These are phyloP conservation scores for Claviceps sorghi DNA, from an alignment of 2,329 filamentous ascomycete species.

Conservation along the genomic window DNA sequence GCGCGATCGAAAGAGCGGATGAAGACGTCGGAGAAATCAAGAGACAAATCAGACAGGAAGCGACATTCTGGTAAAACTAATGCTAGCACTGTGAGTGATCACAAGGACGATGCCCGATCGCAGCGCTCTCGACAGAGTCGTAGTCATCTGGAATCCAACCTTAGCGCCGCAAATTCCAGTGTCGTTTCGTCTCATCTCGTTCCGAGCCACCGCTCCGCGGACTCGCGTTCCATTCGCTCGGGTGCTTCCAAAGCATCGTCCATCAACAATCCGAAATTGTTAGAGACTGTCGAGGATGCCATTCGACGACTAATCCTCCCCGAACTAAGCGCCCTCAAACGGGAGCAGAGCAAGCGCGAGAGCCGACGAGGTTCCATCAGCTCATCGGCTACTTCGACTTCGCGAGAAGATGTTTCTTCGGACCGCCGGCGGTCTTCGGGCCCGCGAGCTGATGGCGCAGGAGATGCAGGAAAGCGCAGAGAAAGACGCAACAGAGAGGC, in stretches of 20 bases:
- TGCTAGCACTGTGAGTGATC: slow-evolving; percentile 32
- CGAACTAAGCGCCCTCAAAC: slow-evolving; percentile 79
- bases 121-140: slow-evolving; percentile 36
- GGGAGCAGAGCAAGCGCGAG: slow-evolving; percentile 69
- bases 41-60: slow-evolving; percentile 36
- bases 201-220: slow-evolving; percentile 39
- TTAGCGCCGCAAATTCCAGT: slow-evolving; percentile 40
- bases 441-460: slow-evolving; percentile 35
- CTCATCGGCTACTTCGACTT: slow-evolving; percentile 40
- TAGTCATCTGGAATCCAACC: slow-evolving; percentile 35
- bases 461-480: slow-evolving; percentile 34
- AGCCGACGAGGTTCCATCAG: slow-evolving; percentile 51
- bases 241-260: slow-evolving; percentile 54
- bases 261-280: slow-evolving; percentile 79
- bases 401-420: slow-evolving; percentile 40
- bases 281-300: slow-evolving; percentile 86
- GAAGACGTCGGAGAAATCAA: slow-evolving; percentile 25
- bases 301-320: slow-evolving; percentile 81
- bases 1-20: slow-evolving; percentile 29
- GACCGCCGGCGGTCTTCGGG: slow-evolving; percentile 48
- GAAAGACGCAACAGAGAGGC: slow-evolving; percentile 37
- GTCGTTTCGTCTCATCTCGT: slow-evolving; percentile 38
- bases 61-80: slow-evolving; percentile 24
- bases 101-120: slow-evolving; percentile 31
- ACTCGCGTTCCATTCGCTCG: slow-evolving; percentile 38